Evolutionary conservation across 768 basidiomycete species (phyloP).

Genomic region (Tremella mesenterica): DNA sequence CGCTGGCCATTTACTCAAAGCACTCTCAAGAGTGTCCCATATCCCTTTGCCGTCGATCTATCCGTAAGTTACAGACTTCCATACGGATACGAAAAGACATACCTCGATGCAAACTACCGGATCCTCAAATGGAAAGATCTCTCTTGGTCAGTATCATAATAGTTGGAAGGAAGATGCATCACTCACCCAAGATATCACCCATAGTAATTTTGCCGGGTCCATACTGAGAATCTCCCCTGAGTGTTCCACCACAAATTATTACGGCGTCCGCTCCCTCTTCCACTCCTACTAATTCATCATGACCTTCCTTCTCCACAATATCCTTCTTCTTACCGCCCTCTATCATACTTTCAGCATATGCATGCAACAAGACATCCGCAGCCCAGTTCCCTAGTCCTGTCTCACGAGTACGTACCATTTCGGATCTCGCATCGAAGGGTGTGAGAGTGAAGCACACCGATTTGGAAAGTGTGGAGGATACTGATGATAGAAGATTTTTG

Average conservation of each 20-base stretch:
- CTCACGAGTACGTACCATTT: slow-evolving; percentile 65
- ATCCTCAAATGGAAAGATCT: slow-evolving; percentile 83
- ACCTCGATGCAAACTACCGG: slow-evolving; percentile 71
- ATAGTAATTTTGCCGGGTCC: slow-evolving; percentile 71
- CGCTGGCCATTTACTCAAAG: slow-evolving; percentile 69
- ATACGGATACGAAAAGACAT: slow-evolving; percentile 23
- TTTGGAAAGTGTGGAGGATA: slow-evolving; percentile 60
- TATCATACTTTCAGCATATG: slow-evolving; percentile 49
- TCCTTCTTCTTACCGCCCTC: slow-evolving; percentile 15
- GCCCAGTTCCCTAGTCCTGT: slow-evolving; percentile 61
- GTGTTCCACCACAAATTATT: slow-evolving; percentile 70
- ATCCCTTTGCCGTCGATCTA: slow-evolving; percentile 58
- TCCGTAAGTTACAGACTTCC: not conserved
- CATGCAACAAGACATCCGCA: slow-evolving; percentile 71
- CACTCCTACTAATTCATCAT: slow-evolving; percentile 44
- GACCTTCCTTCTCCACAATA: slow-evolving; percentile 44
- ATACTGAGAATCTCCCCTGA: slow-evolving; percentile 77
- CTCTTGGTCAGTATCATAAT: slow-evolving; percentile 40
- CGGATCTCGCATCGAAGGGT: slow-evolving; percentile 63
- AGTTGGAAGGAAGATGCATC: not conserved
- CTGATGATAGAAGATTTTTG: slow-evolving; percentile 57
- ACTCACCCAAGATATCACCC: slow-evolving; percentile 60
- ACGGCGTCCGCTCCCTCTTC: slow-evolving; percentile 67
- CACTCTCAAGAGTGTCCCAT: slow-evolving; percentile 69
- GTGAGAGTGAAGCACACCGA: slow-evolving; percentile 66